Percentiles rank a stretch among this genome's conserved stretches.
Conservation (phyloP, 23 red algal species). For the Cyanidium caldarium region DNA sequence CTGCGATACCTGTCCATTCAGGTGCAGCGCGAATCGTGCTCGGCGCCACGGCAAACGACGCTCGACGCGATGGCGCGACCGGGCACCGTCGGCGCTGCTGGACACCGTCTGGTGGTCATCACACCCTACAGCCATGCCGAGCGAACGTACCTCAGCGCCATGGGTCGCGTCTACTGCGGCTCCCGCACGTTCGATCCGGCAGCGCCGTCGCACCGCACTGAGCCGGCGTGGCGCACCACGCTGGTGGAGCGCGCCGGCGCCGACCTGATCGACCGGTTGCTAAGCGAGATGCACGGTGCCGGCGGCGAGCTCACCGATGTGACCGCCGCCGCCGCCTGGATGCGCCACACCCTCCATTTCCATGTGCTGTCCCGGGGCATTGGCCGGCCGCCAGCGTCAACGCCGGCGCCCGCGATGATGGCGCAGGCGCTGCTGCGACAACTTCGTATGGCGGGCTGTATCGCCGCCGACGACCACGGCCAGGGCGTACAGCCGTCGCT, state of each 20-base stretch:
- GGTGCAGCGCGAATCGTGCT: too few species aligned
- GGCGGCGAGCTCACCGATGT: neutral
- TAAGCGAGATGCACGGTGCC: neutral
- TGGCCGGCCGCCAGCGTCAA: neutral
- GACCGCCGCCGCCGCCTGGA: neutral
- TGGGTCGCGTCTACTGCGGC: neutral
- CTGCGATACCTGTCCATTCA: too few species aligned
- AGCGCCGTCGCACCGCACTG: neutral
- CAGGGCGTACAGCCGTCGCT: neutral
- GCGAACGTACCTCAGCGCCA: neutral
- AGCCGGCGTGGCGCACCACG: neutral
- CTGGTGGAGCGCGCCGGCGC: neutral
- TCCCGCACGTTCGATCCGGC: neutral
- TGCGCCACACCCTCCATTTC: neutral
- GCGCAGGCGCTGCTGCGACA: neutral
- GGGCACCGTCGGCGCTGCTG: too few species aligned
- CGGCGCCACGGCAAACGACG: too few species aligned
- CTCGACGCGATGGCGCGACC: too few species aligned
- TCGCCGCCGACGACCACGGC: neutral
- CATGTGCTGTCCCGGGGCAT: neutral
- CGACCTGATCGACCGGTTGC: neutral
- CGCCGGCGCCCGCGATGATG: neutral
- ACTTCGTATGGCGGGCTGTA: neutral
- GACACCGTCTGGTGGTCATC: neutral
- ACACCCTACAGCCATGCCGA: neutral